These are phyloP conservation scores for Magnolia kwangsiensis DNA, from an alignment of 164 flowering plant species.

Conservation along the genomic window DNA sequence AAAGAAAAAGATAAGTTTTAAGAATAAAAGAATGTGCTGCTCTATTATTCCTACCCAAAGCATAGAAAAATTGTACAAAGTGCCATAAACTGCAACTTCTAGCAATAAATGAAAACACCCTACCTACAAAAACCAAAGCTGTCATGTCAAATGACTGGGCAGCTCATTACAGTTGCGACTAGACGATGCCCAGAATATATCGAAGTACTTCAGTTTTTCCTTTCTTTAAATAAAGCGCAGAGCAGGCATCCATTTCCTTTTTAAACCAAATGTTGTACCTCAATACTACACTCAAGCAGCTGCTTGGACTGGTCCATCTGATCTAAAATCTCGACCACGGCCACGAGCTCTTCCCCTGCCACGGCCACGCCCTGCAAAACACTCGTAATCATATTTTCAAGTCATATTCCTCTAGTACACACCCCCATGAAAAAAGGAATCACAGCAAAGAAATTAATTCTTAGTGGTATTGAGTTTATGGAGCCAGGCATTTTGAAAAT, in stretches of 20 bases:
- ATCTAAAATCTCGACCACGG: conserved; percentile 26
- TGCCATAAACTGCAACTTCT: neutral
- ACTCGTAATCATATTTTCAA: neutral
- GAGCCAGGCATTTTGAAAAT: too few species aligned
- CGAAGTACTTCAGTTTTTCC: neutral
- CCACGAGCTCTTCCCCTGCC: conserved; percentile 27
- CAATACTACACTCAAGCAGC: conserved; percentile 18
- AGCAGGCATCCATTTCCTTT: conserved; percentile 8
- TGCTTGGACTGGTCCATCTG: conserved; percentile 27
- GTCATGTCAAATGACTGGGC: neutral
- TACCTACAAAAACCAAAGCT: neutral
- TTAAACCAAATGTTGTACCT: neutral
- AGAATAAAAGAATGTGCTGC: neutral
- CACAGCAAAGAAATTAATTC: neutral
- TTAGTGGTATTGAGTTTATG: too few species aligned
- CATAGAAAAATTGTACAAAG: neutral
- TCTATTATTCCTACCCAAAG: neutral
- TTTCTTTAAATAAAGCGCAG: neutral
- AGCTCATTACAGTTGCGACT: neutral
- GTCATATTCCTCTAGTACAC: neutral
- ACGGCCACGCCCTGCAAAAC: conserved; percentile 35
- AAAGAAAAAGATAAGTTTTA: too few species aligned
- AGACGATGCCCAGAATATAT: neutral
- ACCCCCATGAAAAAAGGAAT: neutral
- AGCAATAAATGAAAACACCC: neutral